phyloP scores from a whole-genome alignment of 768 basidiomycete genomes.

The Leucocoprinus leucothites region DNA sequence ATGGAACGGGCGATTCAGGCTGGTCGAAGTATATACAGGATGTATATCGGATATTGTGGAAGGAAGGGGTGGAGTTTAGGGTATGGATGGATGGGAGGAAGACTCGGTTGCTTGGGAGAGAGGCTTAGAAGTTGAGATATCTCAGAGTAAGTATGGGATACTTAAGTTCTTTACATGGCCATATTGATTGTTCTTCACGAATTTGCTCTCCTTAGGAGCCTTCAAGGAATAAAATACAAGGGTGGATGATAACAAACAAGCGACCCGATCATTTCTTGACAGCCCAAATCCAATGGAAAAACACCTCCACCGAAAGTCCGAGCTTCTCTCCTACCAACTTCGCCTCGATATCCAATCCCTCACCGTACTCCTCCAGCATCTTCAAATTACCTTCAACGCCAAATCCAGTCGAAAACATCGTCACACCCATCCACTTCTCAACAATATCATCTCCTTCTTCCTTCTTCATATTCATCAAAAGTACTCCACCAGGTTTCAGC shows the following conservation, averaged over 20 bases:
- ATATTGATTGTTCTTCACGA: too few relatives aligned
- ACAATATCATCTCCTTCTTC: conserved; percentile 17
- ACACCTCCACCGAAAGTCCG: conserved; percentile 18
- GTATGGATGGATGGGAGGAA: not conserved
- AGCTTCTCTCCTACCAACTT: conserved; percentile 22
- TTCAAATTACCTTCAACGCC: conserved; percentile 24
- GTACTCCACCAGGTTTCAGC: conserved; percentile 25
- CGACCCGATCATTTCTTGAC: conserved; percentile 1
- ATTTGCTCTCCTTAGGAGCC: too few relatives aligned
- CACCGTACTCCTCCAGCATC: conserved; percentile 17
- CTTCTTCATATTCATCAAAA: conserved; percentile 20
- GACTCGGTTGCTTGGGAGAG: not conserved
- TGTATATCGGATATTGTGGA: not conserved
- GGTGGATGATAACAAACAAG: too few relatives aligned
- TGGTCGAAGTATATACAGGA: not conserved
- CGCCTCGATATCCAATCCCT: conserved; percentile 19
- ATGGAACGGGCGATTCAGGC: not conserved
- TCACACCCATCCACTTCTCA: conserved; percentile 24
- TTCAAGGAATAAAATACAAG: too few relatives aligned
- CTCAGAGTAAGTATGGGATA: too few relatives aligned
- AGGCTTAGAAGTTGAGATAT: not conserved
- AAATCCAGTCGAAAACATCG: conserved; percentile 23
- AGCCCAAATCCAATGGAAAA: conserved; percentile 25
- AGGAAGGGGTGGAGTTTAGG: not conserved
- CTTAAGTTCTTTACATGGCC: too few relatives aligned